Base-by-base conservation (phyloP, 2,329 filamentous ascomycete species). In the Mycosphaerelloides madeirae region DNA sequence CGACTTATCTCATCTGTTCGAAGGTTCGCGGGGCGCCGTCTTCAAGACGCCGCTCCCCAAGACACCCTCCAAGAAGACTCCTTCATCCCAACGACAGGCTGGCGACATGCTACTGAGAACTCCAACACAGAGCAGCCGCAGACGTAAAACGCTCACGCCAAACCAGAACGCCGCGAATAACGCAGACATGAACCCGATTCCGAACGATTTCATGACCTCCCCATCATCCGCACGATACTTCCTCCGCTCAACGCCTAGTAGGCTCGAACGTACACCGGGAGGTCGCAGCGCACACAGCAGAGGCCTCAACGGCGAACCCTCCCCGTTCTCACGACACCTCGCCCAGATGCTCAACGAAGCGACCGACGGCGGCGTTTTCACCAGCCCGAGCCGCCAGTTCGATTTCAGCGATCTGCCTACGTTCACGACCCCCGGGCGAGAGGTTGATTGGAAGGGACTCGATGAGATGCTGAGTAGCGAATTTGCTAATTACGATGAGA, bases 1-100 rank as follows among this genome's bases (percentile, higher is more conserved):
- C 20, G 57, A 62, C 29, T 64, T 85, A 5, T 76, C 80, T 31
- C 73, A 77, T 38, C 73, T 93, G 3, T 90, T 93, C 56, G 81
- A 83, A 44, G 75, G 83, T 70, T 58, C 76, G 66, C 50, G 69
- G 3, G 55, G 72, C 67, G 81, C 73, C 3, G 78, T 48, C 73
- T 73, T 47, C 77, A 76, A 76, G 73, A 60, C 67, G 71, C 44
- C 29, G 3, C 44, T 44, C 20, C 71, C 70, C 39, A 82, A 81
- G 62, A 84, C 81, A 2, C 80, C 81, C 1, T 79, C 79, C 1
- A 53, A 52, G 36, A 49, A 35, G 14, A 55, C 57, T 1, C 80
- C 78, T 77, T 53, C 80, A 77, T 60, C 83, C 18, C 47, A 52
- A 31, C 48, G 46, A 20, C 43, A 43, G 15, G 41, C 44, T 31